These are phyloP conservation scores for Lagenidium giganteum DNA, from an alignment of 352 stramenopile species.

Conservation along the genomic window DNA sequence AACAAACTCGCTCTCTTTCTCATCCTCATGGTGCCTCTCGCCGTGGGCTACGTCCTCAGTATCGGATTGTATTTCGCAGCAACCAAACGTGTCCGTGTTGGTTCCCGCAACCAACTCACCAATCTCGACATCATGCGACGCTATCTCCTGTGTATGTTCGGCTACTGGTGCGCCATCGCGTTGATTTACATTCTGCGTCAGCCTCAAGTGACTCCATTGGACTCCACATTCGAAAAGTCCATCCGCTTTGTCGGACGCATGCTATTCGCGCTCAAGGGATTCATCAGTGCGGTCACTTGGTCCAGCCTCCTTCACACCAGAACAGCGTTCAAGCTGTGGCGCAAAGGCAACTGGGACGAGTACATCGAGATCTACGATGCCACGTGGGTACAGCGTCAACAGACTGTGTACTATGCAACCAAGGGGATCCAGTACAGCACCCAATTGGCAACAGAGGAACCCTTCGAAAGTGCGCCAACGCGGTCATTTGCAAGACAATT, in stretches of 20 bases:
- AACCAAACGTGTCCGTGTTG: constrained; percentile 51
- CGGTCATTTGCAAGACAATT: constrained; percentile 55
- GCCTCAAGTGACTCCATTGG: too few species aligned
- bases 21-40: constrained; percentile 49
- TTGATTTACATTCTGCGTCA: too few species aligned
- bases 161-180: constrained; percentile 50
- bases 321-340: constrained; percentile 57
- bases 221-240: constrained; percentile 37
- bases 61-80: constrained; percentile 57
- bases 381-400: constrained; percentile 63
- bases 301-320: constrained; percentile 37
- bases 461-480: too few species aligned
- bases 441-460: too few species aligned
- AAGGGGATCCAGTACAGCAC: constrained; percentile 56
- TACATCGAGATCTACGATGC: constrained; percentile 76
- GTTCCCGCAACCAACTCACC: constrained; percentile 35
- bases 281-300: constrained; percentile 50
- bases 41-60: constrained; percentile 59
- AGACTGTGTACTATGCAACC: constrained; percentile 72
- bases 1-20: constrained; percentile 38
- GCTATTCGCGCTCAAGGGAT: constrained; percentile 46
- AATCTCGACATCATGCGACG: constrained; percentile 59
- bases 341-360: constrained; percentile 65
- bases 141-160: constrained; percentile 62
- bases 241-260: constrained; percentile 52